phyloP scores from a whole-genome alignment of 257 asterid genomes.

The Penstemon eatonii region DNA sequence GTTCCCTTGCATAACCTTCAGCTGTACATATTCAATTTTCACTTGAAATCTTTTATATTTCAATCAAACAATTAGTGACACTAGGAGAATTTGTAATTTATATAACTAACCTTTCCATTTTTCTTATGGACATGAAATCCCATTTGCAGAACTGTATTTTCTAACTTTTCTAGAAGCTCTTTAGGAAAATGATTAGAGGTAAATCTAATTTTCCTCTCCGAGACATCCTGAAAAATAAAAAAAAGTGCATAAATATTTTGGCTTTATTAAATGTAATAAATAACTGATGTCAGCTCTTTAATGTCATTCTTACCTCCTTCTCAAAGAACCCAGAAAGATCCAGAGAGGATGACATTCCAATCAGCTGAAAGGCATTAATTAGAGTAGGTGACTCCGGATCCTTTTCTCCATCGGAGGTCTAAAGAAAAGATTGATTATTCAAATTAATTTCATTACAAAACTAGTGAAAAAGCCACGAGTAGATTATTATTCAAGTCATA shows the following conservation, averaged over 20 bases:
- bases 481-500: slow-evolving; percentile 27
- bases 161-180: slow-evolving; percentile 77
- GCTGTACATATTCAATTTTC: slow-evolving; percentile 41
- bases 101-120: slow-evolving; percentile 72
- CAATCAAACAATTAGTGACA: background rate
- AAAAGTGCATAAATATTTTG: background rate
- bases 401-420: slow-evolving; percentile 59
- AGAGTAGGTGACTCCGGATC: slow-evolving; percentile 53
- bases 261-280: background rate
- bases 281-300: slow-evolving; percentile 1
- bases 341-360: slow-evolving; percentile 90
- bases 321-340: slow-evolving; percentile 96
- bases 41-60: background rate
- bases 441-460: slow-evolving; percentile 4
- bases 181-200: slow-evolving; percentile 76
- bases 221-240: slow-evolving; percentile 61
- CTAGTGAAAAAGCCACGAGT: slow-evolving; percentile 7
- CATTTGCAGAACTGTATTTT: slow-evolving; percentile 58
- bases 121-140: slow-evolving; percentile 81
- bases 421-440: slow-evolving; percentile 12
- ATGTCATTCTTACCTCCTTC: slow-evolving; percentile 57
- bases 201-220: slow-evolving; percentile 91
- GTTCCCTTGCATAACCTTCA: slow-evolving; percentile 62
- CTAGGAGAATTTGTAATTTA: background rate
- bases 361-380: slow-evolving; percentile 86